Percentiles rank a stretch among this genome's conserved stretches.
These are phyloP conservation scores for Diplodia sapinea DNA, from an alignment of 2,329 filamentous ascomycete genomes.

Conservation along the genomic window DNA sequence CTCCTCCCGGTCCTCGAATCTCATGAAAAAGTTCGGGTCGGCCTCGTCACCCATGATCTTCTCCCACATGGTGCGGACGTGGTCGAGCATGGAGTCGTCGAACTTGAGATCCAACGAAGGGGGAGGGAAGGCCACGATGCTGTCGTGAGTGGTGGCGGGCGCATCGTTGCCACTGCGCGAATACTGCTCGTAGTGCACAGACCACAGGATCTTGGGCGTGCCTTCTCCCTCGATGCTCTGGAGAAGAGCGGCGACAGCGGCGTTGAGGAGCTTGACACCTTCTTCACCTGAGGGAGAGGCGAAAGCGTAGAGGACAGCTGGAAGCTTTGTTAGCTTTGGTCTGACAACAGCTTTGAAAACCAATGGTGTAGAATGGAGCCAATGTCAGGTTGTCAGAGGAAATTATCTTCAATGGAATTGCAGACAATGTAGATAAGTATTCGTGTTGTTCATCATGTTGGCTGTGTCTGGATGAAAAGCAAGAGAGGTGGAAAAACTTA, in stretches of 20 bases:
- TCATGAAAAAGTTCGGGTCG: conserved; percentile 69
- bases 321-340: conserved; percentile 33
- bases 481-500: conserved; percentile 63
- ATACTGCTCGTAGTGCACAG: conserved; percentile 58
- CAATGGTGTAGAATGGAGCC: conserved; percentile 39
- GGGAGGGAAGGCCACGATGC: conserved; percentile 63
- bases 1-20: conserved; percentile 74
- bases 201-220: conserved; percentile 57
- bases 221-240: conserved; percentile 43
- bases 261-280: conserved; percentile 47
- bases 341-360: conserved; percentile 33
- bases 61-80: conserved; percentile 74
- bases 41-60: conserved; percentile 62
- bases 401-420: conserved; percentile 83
- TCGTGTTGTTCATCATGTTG: conserved; percentile 85
- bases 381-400: conserved; percentile 89
- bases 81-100: conserved; percentile 63
- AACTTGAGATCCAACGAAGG: conserved; percentile 72
- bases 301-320: conserved; percentile 66
- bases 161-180: conserved; percentile 39
- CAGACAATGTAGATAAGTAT: conserved; percentile 99
- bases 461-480: conserved; percentile 35
- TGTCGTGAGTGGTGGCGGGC: conserved; percentile 44
- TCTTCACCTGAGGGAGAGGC: conserved; percentile 47
- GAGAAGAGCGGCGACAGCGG: conserved; percentile 54